A percentile compares a stretch with the other conserved stretches of the same genome.
phyloP scores from a whole-genome alignment of 495 filamentous ascomycete genomes.

The Letharia columbiana region DNA sequence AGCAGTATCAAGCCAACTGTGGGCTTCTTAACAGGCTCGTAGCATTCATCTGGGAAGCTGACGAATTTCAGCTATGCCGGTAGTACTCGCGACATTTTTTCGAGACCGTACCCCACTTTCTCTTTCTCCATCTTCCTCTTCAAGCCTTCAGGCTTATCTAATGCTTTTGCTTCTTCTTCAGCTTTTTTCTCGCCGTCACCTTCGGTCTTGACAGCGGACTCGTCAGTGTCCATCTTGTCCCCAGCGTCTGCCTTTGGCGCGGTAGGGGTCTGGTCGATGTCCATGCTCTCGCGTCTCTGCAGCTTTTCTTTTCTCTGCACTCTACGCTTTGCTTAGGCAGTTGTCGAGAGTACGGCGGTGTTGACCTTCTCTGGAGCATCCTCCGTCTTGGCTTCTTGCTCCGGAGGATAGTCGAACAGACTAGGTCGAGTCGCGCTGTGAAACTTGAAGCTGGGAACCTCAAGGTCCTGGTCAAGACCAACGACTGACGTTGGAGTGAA shows the following conservation, averaged over 20 bases:
- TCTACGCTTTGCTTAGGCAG: conserved; percentile 89
- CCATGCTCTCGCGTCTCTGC: conserved; percentile 73
- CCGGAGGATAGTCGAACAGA: conserved; percentile 95
- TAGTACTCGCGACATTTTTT: conserved; percentile 94
- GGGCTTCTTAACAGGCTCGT: conserved; percentile 95
- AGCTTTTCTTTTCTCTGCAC: conserved; percentile 67
- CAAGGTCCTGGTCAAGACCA: conserved; percentile 83
- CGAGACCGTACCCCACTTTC: conserved; percentile 89
- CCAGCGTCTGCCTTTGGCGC: conserved; percentile 60
- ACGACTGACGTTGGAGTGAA: conserved; percentile 94
- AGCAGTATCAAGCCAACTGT: conserved; percentile 90
- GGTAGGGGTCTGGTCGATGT: conserved; percentile 68
- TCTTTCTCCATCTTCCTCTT: conserved; percentile 93
- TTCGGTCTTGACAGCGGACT: conserved; percentile 51
- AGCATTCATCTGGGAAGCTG: conserved; percentile 74
- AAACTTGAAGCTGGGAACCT: conserved; percentile 93
- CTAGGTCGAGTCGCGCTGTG: conserved; percentile 89
- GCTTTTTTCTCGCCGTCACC: conserved; percentile 53
- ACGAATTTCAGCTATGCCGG: conserved; percentile 93
- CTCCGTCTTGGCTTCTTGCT: conserved; percentile 87
- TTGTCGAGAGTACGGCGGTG: conserved; percentile 93
- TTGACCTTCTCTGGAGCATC: conserved; percentile 91
- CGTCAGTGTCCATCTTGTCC: conserved; percentile 89
- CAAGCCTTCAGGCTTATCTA: conserved; percentile 34
- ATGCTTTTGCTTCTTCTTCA: conserved; percentile 45